phyloP scores from a whole-genome alignment of 148 eudicot genomes.

The Mesembryanthemum crystallinum region DNA sequence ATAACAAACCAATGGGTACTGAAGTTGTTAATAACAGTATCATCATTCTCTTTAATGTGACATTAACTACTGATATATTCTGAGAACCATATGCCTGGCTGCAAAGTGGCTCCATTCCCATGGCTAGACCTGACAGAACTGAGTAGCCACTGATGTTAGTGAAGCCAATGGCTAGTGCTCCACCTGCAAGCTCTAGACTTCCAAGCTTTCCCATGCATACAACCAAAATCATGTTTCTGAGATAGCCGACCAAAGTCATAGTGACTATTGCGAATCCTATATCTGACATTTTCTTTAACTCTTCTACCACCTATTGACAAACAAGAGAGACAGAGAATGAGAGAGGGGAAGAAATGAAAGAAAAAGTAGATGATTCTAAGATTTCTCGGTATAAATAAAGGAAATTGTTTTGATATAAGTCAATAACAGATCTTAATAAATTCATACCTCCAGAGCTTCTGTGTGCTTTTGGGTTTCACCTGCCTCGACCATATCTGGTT shows the following conservation, averaged over 20 bases:
- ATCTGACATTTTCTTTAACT: conserved; percentile 58
- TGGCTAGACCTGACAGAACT: conserved; percentile 72
- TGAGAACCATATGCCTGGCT: conserved; percentile 83
- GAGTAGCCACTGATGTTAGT: conserved; percentile 87
- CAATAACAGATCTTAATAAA: not conserved
- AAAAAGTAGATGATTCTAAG: not conserved
- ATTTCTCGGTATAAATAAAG: not conserved
- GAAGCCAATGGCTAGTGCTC: conserved; percentile 87
- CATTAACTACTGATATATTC: conserved; percentile 45
- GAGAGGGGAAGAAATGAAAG: not conserved
- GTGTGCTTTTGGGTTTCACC: conserved; percentile 38
- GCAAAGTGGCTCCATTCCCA: conserved; percentile 91
- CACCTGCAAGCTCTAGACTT: conserved; percentile 78
- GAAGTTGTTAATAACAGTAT: conserved; percentile 51
- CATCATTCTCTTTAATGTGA: conserved; percentile 54
- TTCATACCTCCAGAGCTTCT: conserved; percentile 55
- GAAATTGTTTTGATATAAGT: not conserved
- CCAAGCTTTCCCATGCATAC: conserved; percentile 81
- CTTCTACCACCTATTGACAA: conserved; percentile 53
- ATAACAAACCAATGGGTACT: conserved; percentile 59
- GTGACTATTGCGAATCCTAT: conserved; percentile 68
- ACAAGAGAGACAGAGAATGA: conserved; percentile 3
- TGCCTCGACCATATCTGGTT: conserved; percentile 42
- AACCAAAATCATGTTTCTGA: conserved; percentile 70
- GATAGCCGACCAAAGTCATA: conserved; percentile 60